A percentile compares a stretch with the other conserved stretches of the same genome.
Conservation (phyloP, 495 filamentous ascomycete species). For the Niebla homalea region DNA sequence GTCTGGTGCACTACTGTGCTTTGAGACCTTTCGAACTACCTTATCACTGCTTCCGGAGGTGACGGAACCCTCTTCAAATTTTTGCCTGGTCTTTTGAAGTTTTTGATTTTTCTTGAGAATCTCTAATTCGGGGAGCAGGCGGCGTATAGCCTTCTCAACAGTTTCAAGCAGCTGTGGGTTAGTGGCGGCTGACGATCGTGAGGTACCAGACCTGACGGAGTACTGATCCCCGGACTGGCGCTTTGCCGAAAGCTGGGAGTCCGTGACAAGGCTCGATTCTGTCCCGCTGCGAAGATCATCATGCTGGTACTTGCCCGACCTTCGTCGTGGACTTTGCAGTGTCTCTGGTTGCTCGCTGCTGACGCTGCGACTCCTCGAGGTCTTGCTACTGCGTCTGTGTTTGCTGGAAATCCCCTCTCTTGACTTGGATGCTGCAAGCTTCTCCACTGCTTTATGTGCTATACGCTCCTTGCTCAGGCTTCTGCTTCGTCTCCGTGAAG, state of each 20-base stretch:
- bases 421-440: slow-evolving; percentile 35
- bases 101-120: slow-evolving; percentile 83
- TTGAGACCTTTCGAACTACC: slow-evolving; percentile 45
- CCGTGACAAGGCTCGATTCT: slow-evolving; percentile 61
- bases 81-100: slow-evolving; percentile 43
- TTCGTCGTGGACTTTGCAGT: slow-evolving; percentile 42
- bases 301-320: slow-evolving; percentile 48
- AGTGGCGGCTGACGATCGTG: slow-evolving; percentile 70
- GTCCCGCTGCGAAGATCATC: slow-evolving; percentile 51
- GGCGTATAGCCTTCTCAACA: slow-evolving; percentile 88
- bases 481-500: slow-evolving; percentile 49
- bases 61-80: slow-evolving; percentile 50
- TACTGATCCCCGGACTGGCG: slow-evolving; percentile 61
- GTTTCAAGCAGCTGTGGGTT: slow-evolving; percentile 92
- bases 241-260: slow-evolving; percentile 55
- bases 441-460: slow-evolving; percentile 57
- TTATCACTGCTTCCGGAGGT: slow-evolving; percentile 48
- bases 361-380: slow-evolving; percentile 42
- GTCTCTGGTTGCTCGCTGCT: slow-evolving; percentile 51
- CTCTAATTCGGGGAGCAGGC: slow-evolving; percentile 84
- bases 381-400: slow-evolving; percentile 37
- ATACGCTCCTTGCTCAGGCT: slow-evolving; percentile 65
- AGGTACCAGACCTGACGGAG: slow-evolving; percentile 62
- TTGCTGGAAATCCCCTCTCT: slow-evolving; percentile 36
- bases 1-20: slow-evolving; percentile 58